Evolutionary conservation across 768 basidiomycete species (phyloP), one percentile per base, ranked within the genome.

Genomic region (Suillus lakei): DNA sequence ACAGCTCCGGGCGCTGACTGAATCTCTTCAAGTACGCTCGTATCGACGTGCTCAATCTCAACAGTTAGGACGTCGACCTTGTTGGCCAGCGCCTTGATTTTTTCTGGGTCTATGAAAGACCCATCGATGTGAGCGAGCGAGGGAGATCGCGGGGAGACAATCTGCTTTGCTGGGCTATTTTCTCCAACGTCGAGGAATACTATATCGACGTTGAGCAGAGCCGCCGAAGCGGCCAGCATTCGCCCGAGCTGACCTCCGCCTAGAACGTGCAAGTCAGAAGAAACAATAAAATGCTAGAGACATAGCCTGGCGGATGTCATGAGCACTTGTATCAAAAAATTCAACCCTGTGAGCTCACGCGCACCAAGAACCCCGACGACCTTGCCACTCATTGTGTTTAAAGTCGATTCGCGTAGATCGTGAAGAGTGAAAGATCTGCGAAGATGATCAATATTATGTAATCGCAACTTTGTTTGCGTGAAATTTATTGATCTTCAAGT

Each of bases 181-280:
- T 85, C 81, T 16, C 93, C 94, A 12, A 88, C 85, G 73, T 98
- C 98, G 41, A 99, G 90, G 68, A 98, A 87, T 38, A 95, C 78
- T 21, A 96, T 80, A 46, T 91, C 86, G 70, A 98, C 83, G 72
- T 95, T 93, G 59, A 99, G 85, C 38, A 95, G 84, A 3, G 96
- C 90, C 4, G 97, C 96, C 0, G 96, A 89, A 38, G 90, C 90
- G 5, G 91, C 93, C 16, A 99, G 86, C 98, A 99, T 99, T 28
- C 97, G 94, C 30, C 97, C 97, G 30, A 99, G 88, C 79, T 99
- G 97, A 67, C 97, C 96, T 43, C 98, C 98, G 67, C 97, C 97
- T 96, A 65, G 70, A 18, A 32, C 38, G 62, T n/a, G 34, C 65
- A 44, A 63, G 53, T 38, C 38, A 44, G 55, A 55, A 41, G 26